A percentile compares a stretch with the other conserved stretches of the same genome.
Evolutionary conservation across 345 rosid genomes (phyloP).

Genomic region (Rhizophora mangle): DNA sequence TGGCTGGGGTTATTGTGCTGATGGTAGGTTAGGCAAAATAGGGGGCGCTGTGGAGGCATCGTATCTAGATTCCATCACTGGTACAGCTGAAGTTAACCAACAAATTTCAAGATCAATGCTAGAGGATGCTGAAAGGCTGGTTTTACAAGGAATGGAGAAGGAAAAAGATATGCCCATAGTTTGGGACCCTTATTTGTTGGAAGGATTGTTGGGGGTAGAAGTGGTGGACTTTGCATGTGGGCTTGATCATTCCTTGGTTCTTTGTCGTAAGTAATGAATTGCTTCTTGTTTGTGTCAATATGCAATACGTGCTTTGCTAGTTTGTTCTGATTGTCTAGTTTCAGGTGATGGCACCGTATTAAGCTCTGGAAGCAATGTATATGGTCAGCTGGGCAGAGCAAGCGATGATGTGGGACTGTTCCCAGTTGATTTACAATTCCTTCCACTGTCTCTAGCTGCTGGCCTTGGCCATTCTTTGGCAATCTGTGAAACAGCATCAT

Average conservation of each 20-base stretch:
- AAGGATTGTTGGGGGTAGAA: constrained; percentile 48
- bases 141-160: constrained; percentile 65
- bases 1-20: constrained; percentile 94
- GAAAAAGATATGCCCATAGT: constrained; percentile 77
- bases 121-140: constrained; percentile 60
- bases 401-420: constrained; percentile 52
- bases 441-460: constrained; percentile 48
- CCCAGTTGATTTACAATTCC: constrained; percentile 46
- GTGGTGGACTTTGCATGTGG: constrained; percentile 73
- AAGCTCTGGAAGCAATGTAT: constrained; percentile 75
- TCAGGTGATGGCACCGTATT: constrained; percentile 64
- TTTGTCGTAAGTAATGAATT: constrained; percentile 49
- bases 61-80: constrained; percentile 44
- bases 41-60: constrained; percentile 48
- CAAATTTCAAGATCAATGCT: constrained; percentile 24
- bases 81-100: constrained; percentile 9
- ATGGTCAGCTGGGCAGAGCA: constrained; percentile 81
- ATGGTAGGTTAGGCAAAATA: constrained; percentile 73
- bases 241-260: constrained; percentile 82
- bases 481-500: constrained; percentile 38
- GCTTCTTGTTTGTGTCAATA: constrained; percentile 1
- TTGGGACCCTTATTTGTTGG: constrained; percentile 76
- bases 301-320: background rate
- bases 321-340: constrained; percentile 17
- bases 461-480: constrained; percentile 96